A percentile compares a stretch with the other conserved stretches of the same genome.
Conservation (phyloP, 1,139 yeast species). For the Pneumocystis sp. region DNA sequence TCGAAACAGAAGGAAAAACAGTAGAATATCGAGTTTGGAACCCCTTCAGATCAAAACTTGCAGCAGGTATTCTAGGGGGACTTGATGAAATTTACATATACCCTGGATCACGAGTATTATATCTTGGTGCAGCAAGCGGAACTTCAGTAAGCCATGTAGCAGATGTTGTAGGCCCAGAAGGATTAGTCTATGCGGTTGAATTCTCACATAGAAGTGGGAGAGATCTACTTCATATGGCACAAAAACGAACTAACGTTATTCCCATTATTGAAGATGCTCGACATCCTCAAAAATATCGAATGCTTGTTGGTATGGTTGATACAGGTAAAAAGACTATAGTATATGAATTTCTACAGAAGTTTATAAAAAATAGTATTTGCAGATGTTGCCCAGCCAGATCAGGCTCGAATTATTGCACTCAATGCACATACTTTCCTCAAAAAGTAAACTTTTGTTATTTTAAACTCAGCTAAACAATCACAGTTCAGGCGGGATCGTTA, state of each 20-base stretch:
- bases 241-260: constrained; percentile 97
- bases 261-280: constrained; percentile 99
- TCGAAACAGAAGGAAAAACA: constrained; percentile 83
- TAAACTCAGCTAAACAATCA: neutral
- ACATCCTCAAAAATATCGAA: constrained; percentile 87
- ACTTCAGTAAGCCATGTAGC: constrained; percentile 97
- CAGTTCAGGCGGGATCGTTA: constrained; percentile 73
- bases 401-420: constrained; percentile 97
- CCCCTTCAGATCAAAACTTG: constrained; percentile 98
- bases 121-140: constrained; percentile 99
- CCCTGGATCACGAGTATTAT: constrained; percentile 94
- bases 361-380: constrained; percentile 81
- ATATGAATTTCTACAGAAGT: constrained; percentile 85
- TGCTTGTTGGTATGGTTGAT: constrained; percentile 1
- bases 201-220: constrained; percentile 99
- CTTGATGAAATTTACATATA: constrained; percentile 91
- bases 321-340: neutral
- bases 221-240: constrained; percentile 98
- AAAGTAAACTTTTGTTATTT: constrained; percentile 36
- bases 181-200: constrained; percentile 96
- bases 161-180: constrained; percentile 97
- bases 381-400: constrained; percentile 99
- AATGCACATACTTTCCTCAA: constrained; percentile 95
- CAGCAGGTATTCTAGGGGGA: constrained; percentile 99
- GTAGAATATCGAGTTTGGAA: constrained; percentile 99